Evolutionary conservation across 106 monocot genomes (phyloP), one percentile per base, ranked within the genome.

Genomic region (Dioscorea alata): DNA sequence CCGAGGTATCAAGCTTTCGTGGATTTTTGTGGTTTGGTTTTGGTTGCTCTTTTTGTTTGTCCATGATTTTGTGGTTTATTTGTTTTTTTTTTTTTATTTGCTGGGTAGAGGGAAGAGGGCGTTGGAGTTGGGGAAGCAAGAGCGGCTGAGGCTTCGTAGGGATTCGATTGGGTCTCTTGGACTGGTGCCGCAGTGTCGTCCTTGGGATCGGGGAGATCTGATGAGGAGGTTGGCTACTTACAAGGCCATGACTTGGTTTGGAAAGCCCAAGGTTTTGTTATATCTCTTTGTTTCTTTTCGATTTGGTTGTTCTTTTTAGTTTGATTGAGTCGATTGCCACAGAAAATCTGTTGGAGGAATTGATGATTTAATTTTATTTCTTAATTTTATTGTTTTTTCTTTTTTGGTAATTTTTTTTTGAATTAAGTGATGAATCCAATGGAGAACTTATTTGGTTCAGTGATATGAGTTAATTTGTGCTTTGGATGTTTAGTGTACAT

Each of bases 171-270:
- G 50, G 49, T 28, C 51, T 69, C 48, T 64, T 22, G 71, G 22
- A 31, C 65, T 63, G 17, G 23, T 81, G 10, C 74, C 73, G 12
- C 75, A 73, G 5, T 99, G 99, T 75, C 80, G 93, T 68, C 99
- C 99, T 51, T 99, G 99, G 99, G 99, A 99, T 74, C 89, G 99
- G 12, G 74, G 75, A 23, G 99, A 93, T 85, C 75, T 99, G 23
- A 77, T 85, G 73, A 77, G 84, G 63, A 66, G 93, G 56, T 59
- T 99, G 49, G 75, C 87, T 6, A 90, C 93, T 3, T 99, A 93
- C 85, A 99, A 99, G 79, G 89, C 99, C 77, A 93, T 90, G 89
- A 99, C 99, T 57, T 99, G 93, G 99, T 99, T 99, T 60, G 92
- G 79, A 18, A 99, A 93, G 63, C 99, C 99, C 31, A 90, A 99